Base-by-base conservation (phyloP, 257 asterid genomes). In the Parsonsia alboflavescens region DNA sequence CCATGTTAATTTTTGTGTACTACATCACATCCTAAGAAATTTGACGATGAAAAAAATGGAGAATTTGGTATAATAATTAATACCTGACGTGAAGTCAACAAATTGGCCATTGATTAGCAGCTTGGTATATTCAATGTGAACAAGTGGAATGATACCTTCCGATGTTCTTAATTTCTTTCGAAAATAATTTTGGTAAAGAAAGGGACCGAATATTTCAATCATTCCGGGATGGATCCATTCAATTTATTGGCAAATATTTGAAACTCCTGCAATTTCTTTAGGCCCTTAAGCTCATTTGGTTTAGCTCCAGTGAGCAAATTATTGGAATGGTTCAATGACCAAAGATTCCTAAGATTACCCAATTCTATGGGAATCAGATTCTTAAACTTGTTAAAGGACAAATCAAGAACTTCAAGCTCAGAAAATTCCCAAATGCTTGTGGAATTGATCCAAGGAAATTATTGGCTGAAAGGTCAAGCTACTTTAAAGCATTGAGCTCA, bases 51-150 rank as follows among this genome's bases (percentile, higher is more conserved):
- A 19, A 49, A 69, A 72, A 30, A 52, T 36, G 24, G 0, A 26
- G 17, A 76, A 16, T n/a, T n/a, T 63, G 10, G 24, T 64, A 73
- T 9, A 24, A 44, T 45, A 70, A 11, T 2, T 70, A 49, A 78
- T 78, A 91, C 97, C 97, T 53, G 97, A 91, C 5, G 90, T 93
- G 19, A 96, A 87, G 73, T 91, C 96, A 62, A 91, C 90, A 78
- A 91, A 90, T 45, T 82, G 78, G 5, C 95, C 96, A 81, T 92
- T 87, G 79, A 92, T 92, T 10, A 92, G 82, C 73, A 88, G 97
- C 83, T 90, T 82, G 73, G 96, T 87, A 84, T 84, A 74, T 64
- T 84, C 77, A 73, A 89, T 70, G 63, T 76, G 78, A 72, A 90
- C 86, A n/a, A 86, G 71, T 16, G 93, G 96, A 59, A 77, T 77